phyloP scores from a whole-genome alignment of 2,329 filamentous ascomycete genomes.

The Myriosclerotinia scirpicola region DNA sequence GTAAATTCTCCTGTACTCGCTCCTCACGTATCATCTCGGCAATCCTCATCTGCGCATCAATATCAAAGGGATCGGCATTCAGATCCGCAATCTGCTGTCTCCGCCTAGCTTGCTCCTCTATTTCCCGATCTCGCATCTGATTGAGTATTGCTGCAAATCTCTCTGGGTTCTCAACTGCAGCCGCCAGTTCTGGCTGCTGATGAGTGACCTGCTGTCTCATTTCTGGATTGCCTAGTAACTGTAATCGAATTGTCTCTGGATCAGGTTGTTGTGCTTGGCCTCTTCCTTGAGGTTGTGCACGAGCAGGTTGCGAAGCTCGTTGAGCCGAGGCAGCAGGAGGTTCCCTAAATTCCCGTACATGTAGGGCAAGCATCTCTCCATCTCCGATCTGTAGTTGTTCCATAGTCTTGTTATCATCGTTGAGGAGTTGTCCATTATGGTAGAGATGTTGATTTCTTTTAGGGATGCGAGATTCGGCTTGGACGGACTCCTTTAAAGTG shows the following conservation, averaged over 20 bases:
- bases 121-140: constrained; percentile 67
- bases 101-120: constrained; percentile 71
- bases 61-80: constrained; percentile 92
- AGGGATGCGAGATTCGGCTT: constrained; percentile 76
- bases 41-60: constrained; percentile 87
- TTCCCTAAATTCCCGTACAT: constrained; percentile 64
- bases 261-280: constrained; percentile 50
- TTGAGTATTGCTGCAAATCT: constrained; percentile 74
- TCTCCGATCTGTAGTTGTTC: constrained; percentile 78
- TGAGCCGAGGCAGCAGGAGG: constrained; percentile 43
- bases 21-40: constrained; percentile 97
- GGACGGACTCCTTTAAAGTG: constrained; percentile 83
- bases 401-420: constrained; percentile 76
- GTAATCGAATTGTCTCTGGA: constrained; percentile 78
- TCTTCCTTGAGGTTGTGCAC: constrained; percentile 40
- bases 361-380: constrained; percentile 88
- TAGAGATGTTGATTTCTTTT: constrained; percentile 78
- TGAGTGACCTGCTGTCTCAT: constrained; percentile 69
- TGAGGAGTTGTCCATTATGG: constrained; percentile 81
- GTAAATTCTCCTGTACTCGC: constrained; percentile 89
- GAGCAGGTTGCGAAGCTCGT: constrained; percentile 35
- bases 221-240: constrained; percentile 75
- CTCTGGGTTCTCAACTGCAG: constrained; percentile 71
- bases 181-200: constrained; percentile 74
- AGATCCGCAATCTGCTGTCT: constrained; percentile 80